Evolutionary conservation across 2,329 filamentous ascomycete species (phyloP), one percentile per base, ranked within the genome.

Genomic region (Ceratocystis variospora): DNA sequence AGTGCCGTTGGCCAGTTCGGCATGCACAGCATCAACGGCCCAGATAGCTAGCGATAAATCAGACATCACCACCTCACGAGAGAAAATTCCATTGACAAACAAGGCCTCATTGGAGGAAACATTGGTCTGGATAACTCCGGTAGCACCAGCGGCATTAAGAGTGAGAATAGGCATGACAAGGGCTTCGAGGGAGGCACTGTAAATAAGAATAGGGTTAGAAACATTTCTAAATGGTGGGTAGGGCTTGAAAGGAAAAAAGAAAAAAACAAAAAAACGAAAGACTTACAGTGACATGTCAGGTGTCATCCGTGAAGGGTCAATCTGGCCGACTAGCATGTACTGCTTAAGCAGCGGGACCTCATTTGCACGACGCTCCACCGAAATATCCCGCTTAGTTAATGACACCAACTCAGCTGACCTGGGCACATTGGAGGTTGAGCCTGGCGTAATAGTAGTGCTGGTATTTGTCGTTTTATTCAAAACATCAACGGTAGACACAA

Each of bases 21-120:
- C 74, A 0, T 80, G 73, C 22, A 80, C 76, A 2, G 78, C 73
- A 67, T 81, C 75, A 19, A 84, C 81, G 44, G 80, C 79, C 19
- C 78, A 73, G 68, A 79, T 75, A 28, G 83, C 83, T 62, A 76
- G 70, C 57, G 76, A 73, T 46, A 80, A 77, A 63, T 78, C 75
- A 67, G 82, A 85, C 71, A 80, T 74, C 71, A 83, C 73, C 15
- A 82, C 76, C 66, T 81, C 77, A 62, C 80, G 75, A 65, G 86
- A 82, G 75, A 90, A 90, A 71, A 88, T 81, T 63, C 88, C 88
- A 15, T 81, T 82, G 48, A 90, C 81, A 70, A 90, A 91, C 5
- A 83, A 81, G 17, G 87, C 87, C 73, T 89, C 85, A 74, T 87
- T 85, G 68, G 83, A 81, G 8, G 86, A 86, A 63, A 90, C 82